Evolutionary conservation across 2,329 filamentous ascomycete genomes (phyloP).

Genomic region (Fusarium irregulare): DNA sequence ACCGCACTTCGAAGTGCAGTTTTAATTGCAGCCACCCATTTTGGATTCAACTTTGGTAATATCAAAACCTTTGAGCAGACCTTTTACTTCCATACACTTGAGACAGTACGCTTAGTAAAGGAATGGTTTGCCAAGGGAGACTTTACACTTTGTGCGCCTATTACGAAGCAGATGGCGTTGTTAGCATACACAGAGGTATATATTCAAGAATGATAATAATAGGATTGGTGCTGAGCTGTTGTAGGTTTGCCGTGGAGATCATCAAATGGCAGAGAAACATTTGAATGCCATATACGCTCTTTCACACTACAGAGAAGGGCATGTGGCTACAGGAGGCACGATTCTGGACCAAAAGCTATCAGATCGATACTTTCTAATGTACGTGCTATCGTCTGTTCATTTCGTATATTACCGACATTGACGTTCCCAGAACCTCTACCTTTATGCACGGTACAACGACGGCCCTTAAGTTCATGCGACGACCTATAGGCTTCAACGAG

Average conservation of each 20-base stretch:
- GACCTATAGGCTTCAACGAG: background rate
- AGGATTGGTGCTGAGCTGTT: background rate
- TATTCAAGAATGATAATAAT: fast-evolving
- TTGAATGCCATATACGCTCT: conserved; percentile 3
- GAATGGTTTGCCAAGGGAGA: conserved; percentile 1
- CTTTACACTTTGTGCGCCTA: background rate
- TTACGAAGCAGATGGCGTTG: conserved; percentile 3
- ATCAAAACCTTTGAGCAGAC: conserved; percentile 6
- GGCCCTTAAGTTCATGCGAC: fast-evolving
- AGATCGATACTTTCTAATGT: conserved; percentile 17
- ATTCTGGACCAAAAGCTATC: background rate
- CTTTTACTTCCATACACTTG: conserved; percentile 5
- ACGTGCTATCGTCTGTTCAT: fast-evolving
- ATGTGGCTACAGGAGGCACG: background rate
- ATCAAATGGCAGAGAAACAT: conserved; percentile 1
- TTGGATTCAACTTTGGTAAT: conserved; percentile 7
- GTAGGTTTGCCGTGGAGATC: conserved; percentile 6
- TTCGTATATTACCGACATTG: fast-evolving
- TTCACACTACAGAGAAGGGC: background rate
- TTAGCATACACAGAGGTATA: conserved; percentile 21
- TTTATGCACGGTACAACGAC: conserved; percentile 2
- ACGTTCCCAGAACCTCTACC: background rate
- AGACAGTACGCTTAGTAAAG: conserved; percentile 17
- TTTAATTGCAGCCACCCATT: conserved; percentile 14
- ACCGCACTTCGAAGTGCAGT: conserved; percentile 10